Evolutionary conservation across 2,329 filamentous ascomycete species (phyloP), one percentile per base, ranked within the genome.

Genomic region (Aureobasidium melanogenum): DNA sequence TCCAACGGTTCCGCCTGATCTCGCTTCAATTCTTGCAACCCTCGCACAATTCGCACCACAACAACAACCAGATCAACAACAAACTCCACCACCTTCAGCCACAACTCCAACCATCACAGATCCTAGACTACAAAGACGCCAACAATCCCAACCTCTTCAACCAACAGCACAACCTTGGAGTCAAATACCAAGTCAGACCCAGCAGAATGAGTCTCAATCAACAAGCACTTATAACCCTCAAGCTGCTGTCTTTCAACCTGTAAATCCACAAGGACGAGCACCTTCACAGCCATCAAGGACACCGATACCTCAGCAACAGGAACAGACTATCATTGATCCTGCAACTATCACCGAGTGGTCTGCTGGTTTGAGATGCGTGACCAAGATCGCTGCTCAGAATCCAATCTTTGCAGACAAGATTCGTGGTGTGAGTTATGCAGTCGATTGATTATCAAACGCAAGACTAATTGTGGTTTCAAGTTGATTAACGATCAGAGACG

Each of bases 401-500:
- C 71, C 72, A 0, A 66, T 72, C 7, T 79, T 80, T 65, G 72
- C 69, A 15, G 63, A 65, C 6, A 67, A 69, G 2, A 71, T 79
- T 51, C 73, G 71, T 61, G 75, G 73, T 66, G 76, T 76, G 70
- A 62, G 67, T 64, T 44, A 36, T 39, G 9, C 26, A 46, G 43
- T 62, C 6, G 43, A 60, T 15, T 15, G 58, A 44, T 12, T 2
- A 9, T 32, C 10, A 9, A 6, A 12, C 17, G 50, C 62, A 62
- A 57, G 63, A 60, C 52, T 60, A 30, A 48, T 5, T 10, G 22
- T 8, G n/a, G 8, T 9, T 9, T 12, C 10, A 38, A 84, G 73
- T 77, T 88, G 71, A 87, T 88, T 63, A 78, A 78, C 60, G 79
- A 83, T 44, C 85, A 88, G 69, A 80, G 84, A 66, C 77, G 79